These are phyloP conservation scores for Picocystis sp. DNA, from an alignment of 163 green algal genomes.

Conservation along the genomic window DNA sequence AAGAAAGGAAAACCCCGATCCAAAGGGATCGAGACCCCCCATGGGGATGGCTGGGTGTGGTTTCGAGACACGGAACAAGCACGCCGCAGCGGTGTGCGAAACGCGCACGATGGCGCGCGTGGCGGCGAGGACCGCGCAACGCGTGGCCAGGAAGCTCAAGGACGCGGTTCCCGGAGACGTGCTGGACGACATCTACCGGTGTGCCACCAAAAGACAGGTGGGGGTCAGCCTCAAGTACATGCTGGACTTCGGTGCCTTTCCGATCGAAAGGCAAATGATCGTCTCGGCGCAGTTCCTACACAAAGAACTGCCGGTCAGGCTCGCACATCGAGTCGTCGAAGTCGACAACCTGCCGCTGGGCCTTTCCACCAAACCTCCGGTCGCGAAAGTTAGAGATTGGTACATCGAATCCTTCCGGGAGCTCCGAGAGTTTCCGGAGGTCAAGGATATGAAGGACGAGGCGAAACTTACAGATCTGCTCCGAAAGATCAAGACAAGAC, in stretches of 20 bases:
- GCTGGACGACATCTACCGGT: constrained; percentile 79
- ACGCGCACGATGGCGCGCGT: not conserved
- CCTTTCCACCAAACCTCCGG: constrained; percentile 54
- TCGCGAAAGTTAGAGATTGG: constrained; percentile 83
- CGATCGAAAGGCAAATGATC: constrained; percentile 81
- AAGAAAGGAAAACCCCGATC: too few species aligned
- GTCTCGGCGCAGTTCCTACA: constrained; percentile 88
- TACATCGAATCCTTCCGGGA: constrained; percentile 94
- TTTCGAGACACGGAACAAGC: too few species aligned
- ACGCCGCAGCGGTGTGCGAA: too few species aligned
- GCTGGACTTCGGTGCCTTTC: constrained; percentile 83
- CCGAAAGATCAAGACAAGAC: constrained; percentile 46
- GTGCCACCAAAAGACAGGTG: constrained; percentile 80
- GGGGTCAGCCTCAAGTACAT: constrained; percentile 76
- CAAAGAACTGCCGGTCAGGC: constrained; percentile 54
- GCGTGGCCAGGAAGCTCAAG: constrained; percentile 5
- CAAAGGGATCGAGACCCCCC: too few species aligned
- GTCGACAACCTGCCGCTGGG: constrained; percentile 87
- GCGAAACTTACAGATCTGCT: constrained; percentile 11
- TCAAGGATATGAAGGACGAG: constrained; percentile 55
- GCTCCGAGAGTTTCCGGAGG: constrained; percentile 53
- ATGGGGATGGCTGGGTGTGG: too few species aligned
- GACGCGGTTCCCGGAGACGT: constrained; percentile 28
- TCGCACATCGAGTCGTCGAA: constrained; percentile 66
- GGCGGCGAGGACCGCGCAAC: not conserved